Conservation (phyloP, 1,284 basidiomycete genomes). For the Tremellales sp. region DNA sequence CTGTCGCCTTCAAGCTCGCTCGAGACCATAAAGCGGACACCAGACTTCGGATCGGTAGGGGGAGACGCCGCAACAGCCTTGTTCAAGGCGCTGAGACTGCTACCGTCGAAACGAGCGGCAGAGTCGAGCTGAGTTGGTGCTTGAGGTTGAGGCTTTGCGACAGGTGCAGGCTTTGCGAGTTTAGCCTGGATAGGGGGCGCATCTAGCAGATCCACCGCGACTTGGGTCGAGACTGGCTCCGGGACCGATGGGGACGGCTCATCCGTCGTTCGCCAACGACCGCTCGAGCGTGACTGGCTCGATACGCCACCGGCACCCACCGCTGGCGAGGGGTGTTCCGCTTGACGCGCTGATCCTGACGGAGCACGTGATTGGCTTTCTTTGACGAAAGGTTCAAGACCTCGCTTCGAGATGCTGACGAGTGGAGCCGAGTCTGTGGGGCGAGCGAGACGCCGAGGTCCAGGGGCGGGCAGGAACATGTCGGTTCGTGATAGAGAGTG, state of each 20-base stretch:
- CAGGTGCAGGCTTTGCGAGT: constrained; percentile 22
- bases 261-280: background rate
- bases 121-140: constrained; percentile 11
- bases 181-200: constrained; percentile 7
- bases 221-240: constrained; percentile 1
- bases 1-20: constrained; percentile 48
- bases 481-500: constrained; percentile 66
- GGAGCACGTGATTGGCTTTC: constrained; percentile 31
- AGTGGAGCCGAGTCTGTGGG: constrained; percentile 25
- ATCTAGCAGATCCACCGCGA: constrained; percentile 8
- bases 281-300: background rate
- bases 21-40: constrained; percentile 48
- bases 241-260: background rate
- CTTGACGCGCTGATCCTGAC: background rate
- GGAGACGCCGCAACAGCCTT: constrained; percentile 5
- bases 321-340: background rate
- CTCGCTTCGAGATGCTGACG: constrained; percentile 35
- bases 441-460: constrained; percentile 30
- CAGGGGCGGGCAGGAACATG: constrained; percentile 55
- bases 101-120: constrained; percentile 9
- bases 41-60: constrained; percentile 24
- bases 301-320: background rate
- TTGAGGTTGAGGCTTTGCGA: constrained; percentile 25
- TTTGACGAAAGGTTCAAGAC: constrained; percentile 27
- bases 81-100: constrained; percentile 12